Evolutionary conservation across 2,329 filamentous ascomycete genomes (phyloP), one percentile per base, ranked within the genome.

Genomic region (Nothophaeocryptopus gaeumannii): DNA sequence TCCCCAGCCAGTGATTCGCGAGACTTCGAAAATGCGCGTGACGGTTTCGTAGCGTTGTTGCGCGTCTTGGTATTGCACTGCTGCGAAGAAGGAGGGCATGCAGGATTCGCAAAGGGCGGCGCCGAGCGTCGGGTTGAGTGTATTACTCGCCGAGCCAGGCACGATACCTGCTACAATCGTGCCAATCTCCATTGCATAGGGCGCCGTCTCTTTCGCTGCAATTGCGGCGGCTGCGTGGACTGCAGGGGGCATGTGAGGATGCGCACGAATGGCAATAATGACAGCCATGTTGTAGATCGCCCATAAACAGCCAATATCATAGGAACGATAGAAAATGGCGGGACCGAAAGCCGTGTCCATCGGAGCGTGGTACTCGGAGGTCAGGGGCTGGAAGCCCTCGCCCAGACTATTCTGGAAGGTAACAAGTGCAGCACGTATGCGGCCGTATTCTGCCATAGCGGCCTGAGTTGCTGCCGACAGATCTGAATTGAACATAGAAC

Each of bases 181-280:
- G 7, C 89, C 91, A 51, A 96, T 83, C 56, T 85, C 78, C 53
- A 83, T 83, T 1, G 90, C 88, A 68, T 83, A 87, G 0, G 73
- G 73, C 2, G 78, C 81, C 1, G 92, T 96, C 42, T 86, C 80
- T 11, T 74, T 74, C 0, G 89, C 89, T 8, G 87, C 83, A 56
- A 95, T 78, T 7, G 85, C 86, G 0, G 89, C 89, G 2, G 93
- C 90, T 61, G 90, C 81, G 82, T 95, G 90, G 32, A 90, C 87
- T 8, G 91, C 84, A 0, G 92, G 89, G 0, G 91, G 92, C 90
- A 96, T 96, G 16, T 81, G 81, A 0, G 93, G 93, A 59, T 96
- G 91, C 1, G 84, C 78, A 31, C 93, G 81, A 51, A 92, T 77
- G n/a, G 93, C 78, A 46, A 91, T 79, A 50, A 97, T 92, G 39